A percentile compares a stretch with the other conserved stretches of the same genome.
These are phyloP conservation scores for Dinochytrium kinnereticum DNA, from an alignment of 371 early-diverging fungal species.

Conservation along the genomic window DNA sequence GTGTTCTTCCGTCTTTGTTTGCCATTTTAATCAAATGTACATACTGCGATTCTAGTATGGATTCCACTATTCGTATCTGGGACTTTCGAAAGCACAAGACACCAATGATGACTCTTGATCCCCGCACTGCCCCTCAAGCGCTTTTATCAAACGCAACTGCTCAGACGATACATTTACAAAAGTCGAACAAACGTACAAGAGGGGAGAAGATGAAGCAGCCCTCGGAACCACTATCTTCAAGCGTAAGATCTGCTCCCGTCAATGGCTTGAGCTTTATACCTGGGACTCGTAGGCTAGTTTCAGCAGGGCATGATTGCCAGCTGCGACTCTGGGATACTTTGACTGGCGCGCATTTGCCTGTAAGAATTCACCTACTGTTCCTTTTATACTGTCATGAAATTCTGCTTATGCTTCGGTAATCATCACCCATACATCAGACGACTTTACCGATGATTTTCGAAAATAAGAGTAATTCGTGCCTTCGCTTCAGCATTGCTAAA, in stretches of 20 bases:
- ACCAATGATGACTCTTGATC: constrained; percentile 65
- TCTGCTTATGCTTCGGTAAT: too few species aligned
- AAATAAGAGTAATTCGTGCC: constrained; percentile 63
- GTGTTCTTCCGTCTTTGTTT: neutral
- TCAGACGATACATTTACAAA: too few species aligned
- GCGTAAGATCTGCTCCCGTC: constrained; percentile 67
- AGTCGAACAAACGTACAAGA: too few species aligned
- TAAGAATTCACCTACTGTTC: too few species aligned
- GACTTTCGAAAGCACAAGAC: constrained; percentile 77
- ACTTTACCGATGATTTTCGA: neutral
- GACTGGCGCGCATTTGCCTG: constrained; percentile 61
- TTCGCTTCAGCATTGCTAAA: constrained; percentile 55
- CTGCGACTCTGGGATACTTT: constrained; percentile 83
- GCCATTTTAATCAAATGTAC: neutral
- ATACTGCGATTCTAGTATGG: constrained; percentile 50
- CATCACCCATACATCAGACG: neutral
- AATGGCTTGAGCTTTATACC: constrained; percentile 72
- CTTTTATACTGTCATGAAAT: too few species aligned
- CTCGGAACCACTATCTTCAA: constrained; percentile 4
- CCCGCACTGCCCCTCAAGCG: constrained; percentile 53
- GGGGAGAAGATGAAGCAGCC: neutral
- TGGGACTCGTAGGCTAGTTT: constrained; percentile 66
- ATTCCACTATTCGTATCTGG: constrained; percentile 76
- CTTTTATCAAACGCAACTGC: neutral
- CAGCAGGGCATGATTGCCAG: constrained; percentile 74